Evolutionary conservation across 1,139 yeast species (phyloP).

Genomic region (Blastobotrys elegans): DNA sequence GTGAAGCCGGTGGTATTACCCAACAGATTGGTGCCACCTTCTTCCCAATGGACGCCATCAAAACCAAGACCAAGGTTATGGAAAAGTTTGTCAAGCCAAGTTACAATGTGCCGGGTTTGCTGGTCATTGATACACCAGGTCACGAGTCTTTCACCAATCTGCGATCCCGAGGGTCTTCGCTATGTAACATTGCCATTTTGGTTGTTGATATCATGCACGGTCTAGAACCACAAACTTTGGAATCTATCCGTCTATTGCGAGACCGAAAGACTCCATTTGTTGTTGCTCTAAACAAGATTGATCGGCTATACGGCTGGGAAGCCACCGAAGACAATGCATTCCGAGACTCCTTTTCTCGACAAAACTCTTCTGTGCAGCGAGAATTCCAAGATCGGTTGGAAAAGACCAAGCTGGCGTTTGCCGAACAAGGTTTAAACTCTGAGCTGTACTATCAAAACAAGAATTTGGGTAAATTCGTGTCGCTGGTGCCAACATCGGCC

Average conservation of each 20-base stretch:
- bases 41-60: constrained; percentile 94
- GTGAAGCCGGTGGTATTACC: constrained; percentile 99
- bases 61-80: constrained; percentile 89
- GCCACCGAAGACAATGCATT: constrained; percentile 84
- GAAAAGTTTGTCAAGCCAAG: constrained; percentile 71
- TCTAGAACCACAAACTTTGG: constrained; percentile 93
- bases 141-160: constrained; percentile 98
- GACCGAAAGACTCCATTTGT: constrained; percentile 97
- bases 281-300: constrained; percentile 95
- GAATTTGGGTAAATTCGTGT: constrained; percentile 86
- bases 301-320: constrained; percentile 95
- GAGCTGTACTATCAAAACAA: constrained; percentile 94
- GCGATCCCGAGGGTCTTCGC: constrained; percentile 97
- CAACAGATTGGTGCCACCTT: constrained; percentile 99
- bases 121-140: constrained; percentile 98
- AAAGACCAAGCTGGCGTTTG: constrained; percentile 81
- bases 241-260: constrained; percentile 83
- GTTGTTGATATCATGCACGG: constrained; percentile 99
- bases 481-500: constrained; percentile 97
- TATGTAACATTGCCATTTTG: constrained; percentile 97
- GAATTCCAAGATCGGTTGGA: constrained; percentile 88
- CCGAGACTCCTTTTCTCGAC: constrained; percentile 87
- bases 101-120: constrained; percentile 93
- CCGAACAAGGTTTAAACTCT: constrained; percentile 98
- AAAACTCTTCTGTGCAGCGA: constrained; percentile 76